Evolutionary conservation across 1,139 yeast species (phyloP), one percentile per base, ranked within the genome.

Genomic region (Kurtzmaniella natalensis): DNA sequence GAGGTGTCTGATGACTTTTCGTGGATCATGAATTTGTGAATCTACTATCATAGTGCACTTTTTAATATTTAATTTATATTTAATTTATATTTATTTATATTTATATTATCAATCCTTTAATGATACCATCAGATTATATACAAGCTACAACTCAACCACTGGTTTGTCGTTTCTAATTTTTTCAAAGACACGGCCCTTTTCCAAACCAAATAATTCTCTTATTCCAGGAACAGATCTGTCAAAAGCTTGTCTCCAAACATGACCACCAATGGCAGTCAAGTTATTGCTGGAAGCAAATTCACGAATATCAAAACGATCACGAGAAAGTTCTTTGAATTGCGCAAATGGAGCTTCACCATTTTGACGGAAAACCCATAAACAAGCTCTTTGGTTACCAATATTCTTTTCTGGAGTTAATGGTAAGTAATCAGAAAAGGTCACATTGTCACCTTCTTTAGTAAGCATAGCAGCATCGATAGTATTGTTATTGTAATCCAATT

Each of bases 351-450:
- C 42, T 31, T 42, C 44, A 7, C 46, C 47, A 3, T 48, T 37
- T 59, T 92, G 97, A 59, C 88, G 78, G 59, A 88, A 84, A 3
- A 87, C 94, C 95, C 97, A 88, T 32, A 87, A 77, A 38, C 87
- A 79, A 37, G 84, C 81, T 59, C 98, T 77, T 60, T 92, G 96
- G 22, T 67, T 66, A 20, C 84, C 84, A 6, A 83, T 71, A 56
- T 94, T 92, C 61, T 85, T 85, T 54, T 89, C 97, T 10, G 97
- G 96, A 24, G 77, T 75, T 34, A 96, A 87, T 18, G 98, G 96
- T 25, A 70, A 53, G 53, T 87, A 92, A n/a, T 74, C 70, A 34
- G 69, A 61, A 43, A 84, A 64, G 31, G 73, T 77, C 31, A 44
- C 42, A 17, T 50, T 45, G 3, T 59, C 68, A 35, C 59, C 70